Evolutionary conservation across 2,329 filamentous ascomycete species (phyloP), one percentile per base, ranked within the genome.

Genomic region (Colletotrichum echinochloae): DNA sequence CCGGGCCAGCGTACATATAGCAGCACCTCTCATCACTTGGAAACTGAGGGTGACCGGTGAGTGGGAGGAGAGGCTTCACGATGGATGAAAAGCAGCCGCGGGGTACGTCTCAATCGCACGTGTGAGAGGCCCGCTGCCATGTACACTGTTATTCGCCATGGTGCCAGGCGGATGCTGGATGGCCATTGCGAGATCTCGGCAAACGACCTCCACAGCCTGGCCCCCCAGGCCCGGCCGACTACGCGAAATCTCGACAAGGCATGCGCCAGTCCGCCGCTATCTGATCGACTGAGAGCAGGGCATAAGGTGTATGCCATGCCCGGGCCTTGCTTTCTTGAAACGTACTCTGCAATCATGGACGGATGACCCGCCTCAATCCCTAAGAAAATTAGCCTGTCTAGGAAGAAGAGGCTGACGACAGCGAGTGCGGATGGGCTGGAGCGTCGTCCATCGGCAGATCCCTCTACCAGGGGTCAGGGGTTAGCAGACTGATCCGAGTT

Each of bases 201-300:
- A 9, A 16, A 7, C 28, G 5, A 9, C 39, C 37, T 48, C 54
- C 37, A 8, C 44, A 37, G 20, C 44, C 41, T 60, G 18, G 48
- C 37, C 28, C 41, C 14, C 28, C 41, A 51, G 44, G 48, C 49
- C 49, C 39, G 39, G 41, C 33, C n/a, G 28, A 70, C 63, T 57
- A 66, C 63, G 63, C 56, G 49, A 49, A 56, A 64, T 44, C 35
- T 23, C 55, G 33, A 41, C 63, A 66, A 56, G 55, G 63, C 35
- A 51, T 60, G 56, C 56, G 67, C 57, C 67, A 70, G 61, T 66
- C 56, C 61, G 67, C 56, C 63, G 63, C 28, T 41, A 41, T 60
- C 55, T 48, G 41, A 66, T 51, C 48, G 28, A 54, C 48, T 65
- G 39, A 63, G 41, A 37, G 35, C 6, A 8, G 59, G 30, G 41